Conservation (phyloP, 129 eudicot genomes). For the Glebionis coronaria region DNA sequence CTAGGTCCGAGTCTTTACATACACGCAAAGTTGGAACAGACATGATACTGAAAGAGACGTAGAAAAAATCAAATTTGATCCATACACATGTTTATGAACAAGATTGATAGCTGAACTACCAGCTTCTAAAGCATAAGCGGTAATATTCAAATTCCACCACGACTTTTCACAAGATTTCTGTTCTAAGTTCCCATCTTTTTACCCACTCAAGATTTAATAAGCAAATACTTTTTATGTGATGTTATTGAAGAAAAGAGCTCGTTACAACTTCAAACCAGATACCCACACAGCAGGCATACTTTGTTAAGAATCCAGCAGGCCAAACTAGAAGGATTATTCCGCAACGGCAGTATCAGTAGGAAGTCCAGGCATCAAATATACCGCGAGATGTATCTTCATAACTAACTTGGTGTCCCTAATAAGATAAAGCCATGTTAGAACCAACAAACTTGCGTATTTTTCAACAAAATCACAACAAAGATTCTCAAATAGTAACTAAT, state of each 20-base stretch:
- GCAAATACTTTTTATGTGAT: constrained; percentile 17
- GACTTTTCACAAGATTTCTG: constrained; percentile 6
- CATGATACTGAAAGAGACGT: neutral
- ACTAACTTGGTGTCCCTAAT: constrained; percentile 3
- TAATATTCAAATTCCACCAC: constrained; percentile 16
- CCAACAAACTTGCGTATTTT: neutral
- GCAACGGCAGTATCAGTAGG: constrained; percentile 22
- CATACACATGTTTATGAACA: constrained; percentile 8
- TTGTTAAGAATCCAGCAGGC: constrained; percentile 27
- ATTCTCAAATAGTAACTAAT: too few relatives aligned
- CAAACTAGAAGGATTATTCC: constrained; percentile 23
- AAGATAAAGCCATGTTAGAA: neutral
- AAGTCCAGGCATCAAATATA: constrained; percentile 21
- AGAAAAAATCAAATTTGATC: neutral
- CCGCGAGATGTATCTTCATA: constrained; percentile 24
- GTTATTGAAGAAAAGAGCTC: constrained; percentile 21
- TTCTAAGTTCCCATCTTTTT: neutral
- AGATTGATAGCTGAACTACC: constrained; percentile 9
- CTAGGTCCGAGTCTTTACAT: too few relatives aligned
- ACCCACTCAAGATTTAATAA: constrained; percentile 3
- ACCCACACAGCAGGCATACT: constrained; percentile 12
- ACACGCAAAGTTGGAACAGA: neutral
- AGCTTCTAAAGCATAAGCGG: constrained; percentile 8
- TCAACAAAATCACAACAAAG: neutral
- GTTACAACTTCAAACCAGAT: constrained; percentile 16